Conservation (phyloP, 2,329 filamentous ascomycete species). For the Mariannaea elegans region DNA sequence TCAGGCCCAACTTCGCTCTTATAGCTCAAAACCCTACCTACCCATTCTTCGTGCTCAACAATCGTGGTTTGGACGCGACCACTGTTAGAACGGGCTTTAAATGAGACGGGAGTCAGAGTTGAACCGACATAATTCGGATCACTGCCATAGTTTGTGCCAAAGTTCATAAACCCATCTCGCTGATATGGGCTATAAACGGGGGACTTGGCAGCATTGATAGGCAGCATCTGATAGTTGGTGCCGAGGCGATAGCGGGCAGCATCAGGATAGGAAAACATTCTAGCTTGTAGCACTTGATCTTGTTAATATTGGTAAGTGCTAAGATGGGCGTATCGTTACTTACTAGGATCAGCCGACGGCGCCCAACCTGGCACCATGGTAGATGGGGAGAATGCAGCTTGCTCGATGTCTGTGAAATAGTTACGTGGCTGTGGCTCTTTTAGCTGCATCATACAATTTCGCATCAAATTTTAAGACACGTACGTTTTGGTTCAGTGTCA, state of each 20-base stretch:
- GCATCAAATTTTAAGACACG: background rate
- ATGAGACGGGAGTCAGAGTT: slow-evolving; percentile 41
- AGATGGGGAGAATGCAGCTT: too few species aligned
- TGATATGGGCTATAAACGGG: slow-evolving; percentile 17
- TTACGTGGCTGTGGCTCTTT: background rate
- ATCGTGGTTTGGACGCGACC: too few species aligned
- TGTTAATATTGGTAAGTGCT: background rate
- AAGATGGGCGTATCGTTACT: too few species aligned
- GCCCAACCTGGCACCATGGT: too few species aligned
- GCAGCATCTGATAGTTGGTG: slow-evolving; percentile 60
- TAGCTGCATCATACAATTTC: too few species aligned
- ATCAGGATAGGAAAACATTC: slow-evolving; percentile 60
- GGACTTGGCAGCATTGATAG: slow-evolving; percentile 36
- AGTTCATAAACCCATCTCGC: slow-evolving; percentile 37
- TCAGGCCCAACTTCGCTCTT: too few species aligned
- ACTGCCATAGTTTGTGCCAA: slow-evolving; percentile 37
- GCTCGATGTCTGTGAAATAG: background rate
- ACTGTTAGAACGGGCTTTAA: background rate
- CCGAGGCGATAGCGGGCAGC: slow-evolving; percentile 62
- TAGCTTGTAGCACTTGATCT: slow-evolving; percentile 50
- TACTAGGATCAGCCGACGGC: too few species aligned
- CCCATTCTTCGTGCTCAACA: too few species aligned
- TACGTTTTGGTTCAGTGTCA: slow-evolving; percentile 55
- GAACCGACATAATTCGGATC: slow-evolving; percentile 39
- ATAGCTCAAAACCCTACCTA: too few species aligned